These are phyloP conservation scores for Lodderomyces elongisporus DNA, from an alignment of 1,139 yeast genomes.

Conservation along the genomic window DNA sequence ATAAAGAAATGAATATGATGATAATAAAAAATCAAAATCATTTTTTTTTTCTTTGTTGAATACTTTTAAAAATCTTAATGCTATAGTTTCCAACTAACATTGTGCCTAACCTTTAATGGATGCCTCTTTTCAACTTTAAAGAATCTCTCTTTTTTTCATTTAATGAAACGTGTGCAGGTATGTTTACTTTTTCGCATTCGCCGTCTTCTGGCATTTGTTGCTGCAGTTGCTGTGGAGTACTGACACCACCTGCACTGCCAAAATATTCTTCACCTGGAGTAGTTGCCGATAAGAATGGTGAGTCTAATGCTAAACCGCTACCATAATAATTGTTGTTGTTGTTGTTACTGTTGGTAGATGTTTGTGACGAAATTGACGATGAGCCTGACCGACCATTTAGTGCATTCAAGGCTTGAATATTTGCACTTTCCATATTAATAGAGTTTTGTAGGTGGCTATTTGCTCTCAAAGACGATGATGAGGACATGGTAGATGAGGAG, in stretches of 20 bases:
- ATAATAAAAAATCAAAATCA: too few relatives aligned
- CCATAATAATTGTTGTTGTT: background rate
- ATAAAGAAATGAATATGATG: too few relatives aligned
- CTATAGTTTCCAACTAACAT: too few relatives aligned
- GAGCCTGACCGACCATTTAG: conserved; percentile 17
- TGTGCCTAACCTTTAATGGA: conserved; percentile 31
- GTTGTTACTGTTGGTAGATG: conserved; percentile 1
- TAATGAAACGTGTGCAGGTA: conserved; percentile 19
- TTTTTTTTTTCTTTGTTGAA: too few relatives aligned
- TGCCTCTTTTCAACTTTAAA: conserved; percentile 44
- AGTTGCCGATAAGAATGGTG: conserved; percentile 43
- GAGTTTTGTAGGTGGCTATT: too few relatives aligned
- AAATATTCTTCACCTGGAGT: conserved; percentile 35
- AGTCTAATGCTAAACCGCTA: conserved; percentile 29
- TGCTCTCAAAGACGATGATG: too few relatives aligned
- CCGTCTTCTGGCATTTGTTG: conserved; percentile 1
- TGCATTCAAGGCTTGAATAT: conserved; percentile 24
- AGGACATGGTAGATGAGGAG: conserved; percentile 2
- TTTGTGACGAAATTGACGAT: too few relatives aligned
- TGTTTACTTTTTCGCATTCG: conserved; percentile 5
- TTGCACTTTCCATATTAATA: conserved; percentile 28
- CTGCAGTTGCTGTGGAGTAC: conserved; percentile 10
- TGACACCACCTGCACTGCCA: conserved; percentile 16
- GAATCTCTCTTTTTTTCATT: conserved; percentile 48
- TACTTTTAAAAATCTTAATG: too few relatives aligned